Conservation (phyloP, 345 rosid genomes). For the Populus ilicifolia region DNA sequence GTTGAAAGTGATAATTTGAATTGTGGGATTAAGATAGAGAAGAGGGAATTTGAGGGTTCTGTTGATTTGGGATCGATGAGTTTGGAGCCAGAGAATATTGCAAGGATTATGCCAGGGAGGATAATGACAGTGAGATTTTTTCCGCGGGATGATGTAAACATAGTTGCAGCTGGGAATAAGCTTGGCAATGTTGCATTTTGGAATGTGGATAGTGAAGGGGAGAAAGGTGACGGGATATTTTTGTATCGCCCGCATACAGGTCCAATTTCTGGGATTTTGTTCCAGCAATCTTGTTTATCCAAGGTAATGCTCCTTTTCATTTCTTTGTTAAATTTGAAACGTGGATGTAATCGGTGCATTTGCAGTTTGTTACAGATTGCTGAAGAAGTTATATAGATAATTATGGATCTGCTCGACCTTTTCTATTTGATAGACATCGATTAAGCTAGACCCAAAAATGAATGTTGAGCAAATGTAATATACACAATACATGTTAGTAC, state of each 20-base stretch:
- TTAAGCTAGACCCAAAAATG: background rate
- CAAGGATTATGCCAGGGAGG: slow-evolving; percentile 59
- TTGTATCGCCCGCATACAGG: slow-evolving; percentile 52
- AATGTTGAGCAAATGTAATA: too few species aligned
- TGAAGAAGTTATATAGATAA: background rate
- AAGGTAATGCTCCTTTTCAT: slow-evolving; percentile 42
- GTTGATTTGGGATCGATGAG: slow-evolving; percentile 41
- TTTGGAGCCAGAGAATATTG: slow-evolving; percentile 56
- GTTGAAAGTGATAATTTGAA: slow-evolving; percentile 16
- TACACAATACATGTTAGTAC: too few species aligned
- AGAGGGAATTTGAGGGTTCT: slow-evolving; percentile 25
- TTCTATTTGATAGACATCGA: background rate
- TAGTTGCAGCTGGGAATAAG: slow-evolving; percentile 68
- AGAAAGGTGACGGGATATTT: slow-evolving; percentile 47
- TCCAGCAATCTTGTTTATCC: slow-evolving; percentile 48
- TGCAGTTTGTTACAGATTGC: background rate
- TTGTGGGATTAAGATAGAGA: slow-evolving; percentile 25
- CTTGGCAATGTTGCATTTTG: slow-evolving; percentile 68
- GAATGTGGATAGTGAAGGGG: slow-evolving; percentile 49
- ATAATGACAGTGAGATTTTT: slow-evolving; percentile 50
- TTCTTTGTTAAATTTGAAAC: background rate
- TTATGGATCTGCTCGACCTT: background rate
- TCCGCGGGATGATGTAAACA: slow-evolving; percentile 50
- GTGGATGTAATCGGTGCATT: background rate
- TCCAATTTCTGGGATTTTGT: slow-evolving; percentile 59